phyloP scores from a whole-genome alignment of 495 filamentous ascomycete species.

The Letharia lupina region DNA sequence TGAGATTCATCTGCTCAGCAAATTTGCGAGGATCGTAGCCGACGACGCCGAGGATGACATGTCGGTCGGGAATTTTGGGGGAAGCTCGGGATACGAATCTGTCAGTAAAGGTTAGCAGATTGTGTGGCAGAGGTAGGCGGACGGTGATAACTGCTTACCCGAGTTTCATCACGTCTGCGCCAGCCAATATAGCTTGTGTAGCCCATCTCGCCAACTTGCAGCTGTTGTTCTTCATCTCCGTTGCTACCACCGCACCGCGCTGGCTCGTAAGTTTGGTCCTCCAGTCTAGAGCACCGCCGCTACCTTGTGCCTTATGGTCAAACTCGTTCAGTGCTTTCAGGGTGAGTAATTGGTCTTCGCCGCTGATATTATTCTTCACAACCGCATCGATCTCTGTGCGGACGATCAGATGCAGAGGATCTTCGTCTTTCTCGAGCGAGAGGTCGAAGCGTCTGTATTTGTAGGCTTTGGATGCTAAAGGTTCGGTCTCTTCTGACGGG shows the following conservation, averaged over 20 bases:
- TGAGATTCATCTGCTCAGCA: slow-evolving; percentile 94
- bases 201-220: slow-evolving; percentile 98
- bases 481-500: slow-evolving; percentile 80
- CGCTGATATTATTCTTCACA: slow-evolving; percentile 81
- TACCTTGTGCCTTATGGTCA: slow-evolving; percentile 91
- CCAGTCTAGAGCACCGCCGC: slow-evolving; percentile 92
- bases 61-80: slow-evolving; percentile 79
- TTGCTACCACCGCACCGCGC: slow-evolving; percentile 91
- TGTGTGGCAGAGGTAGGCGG: not conserved
- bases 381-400: slow-evolving; percentile 95
- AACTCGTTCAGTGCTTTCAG: slow-evolving; percentile 98
- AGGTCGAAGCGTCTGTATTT: slow-evolving; percentile 96
- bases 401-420: slow-evolving; percentile 84
- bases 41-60: slow-evolving; percentile 90
- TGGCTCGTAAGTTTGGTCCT: slow-evolving; percentile 84
- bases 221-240: slow-evolving; percentile 99
- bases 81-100: slow-evolving; percentile 91
- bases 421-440: slow-evolving; percentile 80
- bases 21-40: slow-evolving; percentile 97
- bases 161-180: slow-evolving; percentile 95
- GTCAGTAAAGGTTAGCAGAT: slow-evolving; percentile 23
- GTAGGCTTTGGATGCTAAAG: slow-evolving; percentile 91
- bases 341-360: slow-evolving; percentile 80
- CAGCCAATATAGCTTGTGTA: slow-evolving; percentile 87
- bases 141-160: slow-evolving; percentile 47